Base-by-base conservation (phyloP, 331 rosid species). In the Phaseolus coccineus region DNA sequence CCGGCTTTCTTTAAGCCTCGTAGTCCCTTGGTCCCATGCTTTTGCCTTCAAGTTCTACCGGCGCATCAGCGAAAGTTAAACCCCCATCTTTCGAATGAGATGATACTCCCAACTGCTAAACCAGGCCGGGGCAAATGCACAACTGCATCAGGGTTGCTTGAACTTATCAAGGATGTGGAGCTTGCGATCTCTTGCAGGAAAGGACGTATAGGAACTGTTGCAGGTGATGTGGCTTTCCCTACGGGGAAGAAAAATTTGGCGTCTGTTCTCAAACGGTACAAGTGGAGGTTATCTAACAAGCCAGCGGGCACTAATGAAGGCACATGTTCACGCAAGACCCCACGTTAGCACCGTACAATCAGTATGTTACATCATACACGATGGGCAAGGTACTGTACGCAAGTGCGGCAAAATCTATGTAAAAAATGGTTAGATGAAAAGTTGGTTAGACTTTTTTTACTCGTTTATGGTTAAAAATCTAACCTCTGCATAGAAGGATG, bases 221-320 rank as follows among this genome's bases (percentile, higher is more conserved):
- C 97, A 0, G 97, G 98, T 25, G 97, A 93, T 44, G 98, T 95
- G 44, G 99, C 99, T 56, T 93, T 91, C 81, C 94, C 96, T 0
- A 89, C 37, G 85, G 99, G 98, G 57, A 93, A 90, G 82, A 93
- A 89, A 70, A 96, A 93, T 73, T 73, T 96, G 82, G 91, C 96
- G 0, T 90, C 98, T n/a, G 99, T 91, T 71, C 97, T 96, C 79
- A 96, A 96, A 83, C 92, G 99, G 27, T 96, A 93, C 82, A 93
- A 87, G 88, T 89, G 94, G 0, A 85, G 97, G 40, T 78, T 96
- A 77, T 86, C 96, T 42, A 88, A 82, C 87, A 96, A 90, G 70
- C 74, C 93, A 0, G 73, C 59, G 64, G 86, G 83, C 74, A 73
- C 84, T 68, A 82, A 67, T 0, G 88, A 85, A 25, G 88, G 88